Conservation (phyloP, 768 basidiomycete genomes). For the Leccinellum rugosiceps region DNA sequence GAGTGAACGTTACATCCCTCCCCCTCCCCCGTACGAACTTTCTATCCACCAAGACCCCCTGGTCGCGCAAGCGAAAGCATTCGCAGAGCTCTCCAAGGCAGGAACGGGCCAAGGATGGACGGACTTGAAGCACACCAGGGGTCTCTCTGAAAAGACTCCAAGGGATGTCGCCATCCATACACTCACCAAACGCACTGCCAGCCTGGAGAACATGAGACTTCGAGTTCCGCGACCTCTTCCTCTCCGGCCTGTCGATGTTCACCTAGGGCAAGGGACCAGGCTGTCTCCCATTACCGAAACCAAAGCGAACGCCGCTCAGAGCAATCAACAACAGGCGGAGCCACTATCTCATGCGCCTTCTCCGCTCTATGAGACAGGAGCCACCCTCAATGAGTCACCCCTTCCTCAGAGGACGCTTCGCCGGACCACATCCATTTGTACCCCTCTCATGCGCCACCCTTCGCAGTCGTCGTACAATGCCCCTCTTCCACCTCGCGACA, state of each 20-base stretch:
- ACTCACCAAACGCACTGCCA: constrained; percentile 1
- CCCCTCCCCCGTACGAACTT: constrained; percentile 42
- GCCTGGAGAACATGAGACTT: not conserved
- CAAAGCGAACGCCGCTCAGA: not conserved
- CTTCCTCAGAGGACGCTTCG: constrained; percentile 28
- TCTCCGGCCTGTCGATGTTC: constrained; percentile 10
- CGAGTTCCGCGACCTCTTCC: constrained; percentile 28
- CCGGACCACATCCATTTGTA: constrained; percentile 17
- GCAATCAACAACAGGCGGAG: constrained; percentile 1
- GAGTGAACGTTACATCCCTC: constrained; percentile 27
- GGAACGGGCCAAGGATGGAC: constrained; percentile 12
- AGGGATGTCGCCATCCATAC: constrained; percentile 1
- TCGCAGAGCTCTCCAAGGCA: not conserved
- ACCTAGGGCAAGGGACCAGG: not conserved
- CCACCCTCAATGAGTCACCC: constrained; percentile 36
- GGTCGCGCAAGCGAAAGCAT: constrained; percentile 50
- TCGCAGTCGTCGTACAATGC: constrained; percentile 21
- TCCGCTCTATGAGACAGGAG: constrained; percentile 31
- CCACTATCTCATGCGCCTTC: constrained; percentile 31
- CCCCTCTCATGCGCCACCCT: constrained; percentile 24
- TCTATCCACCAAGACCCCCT: constrained; percentile 23
- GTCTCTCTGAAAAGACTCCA: constrained; percentile 4
- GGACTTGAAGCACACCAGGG: constrained; percentile 9
- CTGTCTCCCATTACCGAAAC: constrained; percentile 1
- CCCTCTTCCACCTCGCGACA: constrained; percentile 9